Evolutionary conservation across 805 yeast genomes (phyloP).

Genomic region (Saturnispora serradocipensis): DNA sequence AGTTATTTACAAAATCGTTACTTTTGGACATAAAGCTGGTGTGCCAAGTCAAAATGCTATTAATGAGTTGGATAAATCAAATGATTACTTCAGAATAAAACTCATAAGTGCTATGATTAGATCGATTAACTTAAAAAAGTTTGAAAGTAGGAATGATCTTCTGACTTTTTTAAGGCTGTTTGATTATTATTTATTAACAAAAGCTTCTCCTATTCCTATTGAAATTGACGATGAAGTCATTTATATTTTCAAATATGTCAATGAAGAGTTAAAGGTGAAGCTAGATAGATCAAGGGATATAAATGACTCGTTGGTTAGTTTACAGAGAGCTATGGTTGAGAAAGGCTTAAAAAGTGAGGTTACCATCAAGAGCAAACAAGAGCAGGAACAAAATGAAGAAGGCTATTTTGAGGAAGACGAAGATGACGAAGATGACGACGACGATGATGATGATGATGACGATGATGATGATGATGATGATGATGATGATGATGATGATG

Average conservation of each 20-base stretch:
- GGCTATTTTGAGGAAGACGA: constrained; percentile 8
- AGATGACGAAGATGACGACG: constrained; percentile 13
- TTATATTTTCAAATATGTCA: constrained; percentile 22
- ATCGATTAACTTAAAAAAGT: constrained; percentile 13
- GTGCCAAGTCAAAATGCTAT: constrained; percentile 39
- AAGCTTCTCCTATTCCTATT: constrained; percentile 48
- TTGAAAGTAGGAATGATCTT: constrained; percentile 22
- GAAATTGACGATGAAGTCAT: constrained; percentile 41
- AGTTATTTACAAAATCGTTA: constrained; percentile 45
- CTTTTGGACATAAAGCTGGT: constrained; percentile 56
- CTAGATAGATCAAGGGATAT: constrained; percentile 45
- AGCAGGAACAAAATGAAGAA: constrained; percentile 16
- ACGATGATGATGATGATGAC: constrained; percentile 17
- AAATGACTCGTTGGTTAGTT: constrained; percentile 34
- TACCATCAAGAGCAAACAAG: not conserved
- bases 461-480: constrained; percentile 24
- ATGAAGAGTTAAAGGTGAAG: constrained; percentile 10
- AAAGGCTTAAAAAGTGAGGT: constrained; percentile 11
- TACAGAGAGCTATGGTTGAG: constrained; percentile 27
- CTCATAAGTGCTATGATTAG: constrained; percentile 38
- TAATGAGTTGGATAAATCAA: constrained; percentile 48
- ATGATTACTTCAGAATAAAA: constrained; percentile 64
- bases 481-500: constrained; percentile 27
- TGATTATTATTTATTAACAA: constrained; percentile 62
- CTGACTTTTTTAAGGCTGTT: constrained; percentile 44